These are phyloP conservation scores for Ophiocordyceps sinensis DNA, from an alignment of 2,329 filamentous ascomycete species.

Conservation along the genomic window DNA sequence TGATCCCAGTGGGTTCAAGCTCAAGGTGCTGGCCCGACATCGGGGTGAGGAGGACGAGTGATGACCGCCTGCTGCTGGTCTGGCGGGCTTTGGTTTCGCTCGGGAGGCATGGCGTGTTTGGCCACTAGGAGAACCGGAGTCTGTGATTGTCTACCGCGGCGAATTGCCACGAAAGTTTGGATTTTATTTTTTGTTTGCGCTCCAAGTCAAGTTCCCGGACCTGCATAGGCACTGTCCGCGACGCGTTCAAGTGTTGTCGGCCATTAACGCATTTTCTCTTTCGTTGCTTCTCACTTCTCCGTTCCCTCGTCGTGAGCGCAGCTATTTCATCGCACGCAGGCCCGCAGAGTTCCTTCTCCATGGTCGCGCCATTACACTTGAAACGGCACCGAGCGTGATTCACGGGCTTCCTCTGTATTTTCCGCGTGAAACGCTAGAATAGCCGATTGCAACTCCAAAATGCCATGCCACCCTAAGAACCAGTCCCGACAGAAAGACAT, in stretches of 20 bases:
- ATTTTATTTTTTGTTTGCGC: slow-evolving; percentile 12
- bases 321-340: not conserved
- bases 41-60: slow-evolving; percentile 51
- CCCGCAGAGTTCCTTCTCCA: not conserved
- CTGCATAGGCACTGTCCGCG: not conserved
- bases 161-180: slow-evolving; percentile 16
- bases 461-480: slow-evolving; percentile 28
- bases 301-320: not conserved
- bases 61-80: not conserved
- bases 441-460: slow-evolving; percentile 31
- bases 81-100: not conserved
- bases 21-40: slow-evolving; percentile 50
- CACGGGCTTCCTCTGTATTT: slow-evolving; percentile 21
- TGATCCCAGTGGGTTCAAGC: slow-evolving; percentile 75
- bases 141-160: slow-evolving; percentile 16
- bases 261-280: not conserved
- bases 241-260: not conserved
- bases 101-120: slow-evolving; percentile 5
- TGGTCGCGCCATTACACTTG: too few relatives aligned
- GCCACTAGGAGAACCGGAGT: slow-evolving; percentile 27
- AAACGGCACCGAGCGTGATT: slow-evolving; percentile 13
- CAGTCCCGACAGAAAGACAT: slow-evolving; percentile 22
- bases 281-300: not conserved
- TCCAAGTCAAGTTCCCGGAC: not conserved
- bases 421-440: slow-evolving; percentile 28